Conservation (phyloP, 306 rosid genomes). For the Rubus parviflorus region DNA sequence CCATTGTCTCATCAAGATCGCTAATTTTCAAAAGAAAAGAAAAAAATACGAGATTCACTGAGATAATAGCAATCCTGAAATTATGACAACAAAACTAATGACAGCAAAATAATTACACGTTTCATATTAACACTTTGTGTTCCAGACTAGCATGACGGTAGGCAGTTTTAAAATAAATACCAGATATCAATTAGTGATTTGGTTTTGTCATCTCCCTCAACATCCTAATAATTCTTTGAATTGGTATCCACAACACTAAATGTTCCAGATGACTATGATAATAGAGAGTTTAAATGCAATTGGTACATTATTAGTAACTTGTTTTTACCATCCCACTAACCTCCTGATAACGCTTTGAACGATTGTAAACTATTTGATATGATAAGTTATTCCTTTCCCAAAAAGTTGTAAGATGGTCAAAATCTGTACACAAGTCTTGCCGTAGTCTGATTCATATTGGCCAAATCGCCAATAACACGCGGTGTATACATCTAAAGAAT, state of each 20-base stretch:
- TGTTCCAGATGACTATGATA: background rate
- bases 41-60: too few species aligned
- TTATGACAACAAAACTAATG: background rate
- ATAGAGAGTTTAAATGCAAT: background rate
- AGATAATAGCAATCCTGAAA: too few species aligned
- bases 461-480: background rate
- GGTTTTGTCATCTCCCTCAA: background rate
- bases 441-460: background rate
- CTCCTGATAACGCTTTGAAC: background rate
- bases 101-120: background rate
- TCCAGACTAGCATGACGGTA: background rate
- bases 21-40: too few species aligned
- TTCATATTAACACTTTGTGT: background rate
- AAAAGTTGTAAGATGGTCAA: background rate
- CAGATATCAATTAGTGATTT: background rate
- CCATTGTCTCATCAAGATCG: too few species aligned
- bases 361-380: background rate
- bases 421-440: background rate
- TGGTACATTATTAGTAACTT: background rate
- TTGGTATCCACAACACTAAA: background rate
- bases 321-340: background rate
- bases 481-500: slow-evolving; percentile 10
- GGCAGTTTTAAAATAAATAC: background rate
- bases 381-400: background rate
- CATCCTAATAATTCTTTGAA: background rate